A percentile compares a stretch with the other conserved stretches of the same genome.
Conservation (phyloP, 176 grass and related monocot species). For the Miscanthus lutarioriparius region DNA sequence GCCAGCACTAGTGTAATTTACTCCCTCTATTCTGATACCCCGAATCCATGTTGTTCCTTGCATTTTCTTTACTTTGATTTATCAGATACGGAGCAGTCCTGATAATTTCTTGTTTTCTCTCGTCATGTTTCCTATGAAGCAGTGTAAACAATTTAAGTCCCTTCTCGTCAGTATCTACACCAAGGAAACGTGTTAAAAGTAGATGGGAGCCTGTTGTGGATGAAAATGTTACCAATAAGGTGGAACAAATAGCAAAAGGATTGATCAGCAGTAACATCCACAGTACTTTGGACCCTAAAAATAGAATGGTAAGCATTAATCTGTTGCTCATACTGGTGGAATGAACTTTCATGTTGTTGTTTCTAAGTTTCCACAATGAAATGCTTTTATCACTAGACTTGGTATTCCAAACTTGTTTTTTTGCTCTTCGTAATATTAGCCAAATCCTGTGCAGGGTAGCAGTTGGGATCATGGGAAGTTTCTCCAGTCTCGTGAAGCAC, state of each 20-base stretch:
- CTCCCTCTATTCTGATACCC: background rate
- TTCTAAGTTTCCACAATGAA: background rate
- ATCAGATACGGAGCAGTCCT: background rate
- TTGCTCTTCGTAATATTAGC: background rate
- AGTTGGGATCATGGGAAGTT: conserved; percentile 59
- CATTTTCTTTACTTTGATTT: conserved; percentile 23
- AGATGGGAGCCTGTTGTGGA: conserved; percentile 86
- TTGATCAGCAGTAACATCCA: conserved; percentile 34
- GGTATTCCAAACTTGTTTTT: background rate
- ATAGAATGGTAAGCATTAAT: conserved; percentile 49
- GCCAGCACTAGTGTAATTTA: conserved; percentile 2
- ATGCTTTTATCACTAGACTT: background rate
- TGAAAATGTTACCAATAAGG: conserved; percentile 57
- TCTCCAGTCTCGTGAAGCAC: conserved; percentile 40
- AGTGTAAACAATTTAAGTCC: conserved; percentile 50
- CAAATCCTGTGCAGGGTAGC: conserved; percentile 37
- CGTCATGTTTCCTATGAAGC: conserved; percentile 40
- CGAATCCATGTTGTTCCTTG: conserved; percentile 14
- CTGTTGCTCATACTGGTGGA: background rate
- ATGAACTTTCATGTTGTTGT: background rate
- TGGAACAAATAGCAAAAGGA: conserved; percentile 43
- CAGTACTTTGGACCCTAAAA: conserved; percentile 50
- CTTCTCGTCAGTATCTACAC: conserved; percentile 41
- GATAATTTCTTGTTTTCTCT: background rate
- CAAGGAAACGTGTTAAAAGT: conserved; percentile 71